Conservation (phyloP, 2,329 filamentous ascomycete species). For the Dactylellina sp. region DNA sequence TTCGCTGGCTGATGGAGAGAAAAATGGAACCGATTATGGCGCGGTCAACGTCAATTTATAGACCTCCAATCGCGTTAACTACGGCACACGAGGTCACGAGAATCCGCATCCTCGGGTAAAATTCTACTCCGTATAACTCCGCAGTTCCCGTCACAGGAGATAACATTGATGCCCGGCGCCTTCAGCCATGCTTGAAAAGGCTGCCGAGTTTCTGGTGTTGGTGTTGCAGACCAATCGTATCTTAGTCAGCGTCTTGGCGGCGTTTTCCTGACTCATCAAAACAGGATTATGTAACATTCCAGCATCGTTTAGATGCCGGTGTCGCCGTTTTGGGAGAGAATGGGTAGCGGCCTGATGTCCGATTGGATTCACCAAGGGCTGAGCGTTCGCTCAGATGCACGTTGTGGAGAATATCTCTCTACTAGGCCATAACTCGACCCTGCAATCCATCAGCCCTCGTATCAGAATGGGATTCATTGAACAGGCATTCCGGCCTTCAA, state of each 20-base stretch:
- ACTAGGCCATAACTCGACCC: too few species aligned
- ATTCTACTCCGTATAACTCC: constrained; percentile 33
- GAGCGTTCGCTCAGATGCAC: background rate
- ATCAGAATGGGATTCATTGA: too few species aligned
- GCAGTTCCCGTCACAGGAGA: background rate
- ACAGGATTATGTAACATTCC: constrained; percentile 39
- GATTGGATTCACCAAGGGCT: background rate
- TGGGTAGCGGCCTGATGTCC: background rate
- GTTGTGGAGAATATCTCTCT: background rate
- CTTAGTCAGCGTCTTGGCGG: constrained; percentile 51
- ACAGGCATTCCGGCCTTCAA: too few species aligned
- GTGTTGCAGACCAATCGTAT: constrained; percentile 31
- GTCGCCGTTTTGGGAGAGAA: background rate
- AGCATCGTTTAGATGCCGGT: background rate
- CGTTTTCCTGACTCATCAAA: constrained; percentile 40
- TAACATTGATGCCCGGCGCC: constrained; percentile 1
- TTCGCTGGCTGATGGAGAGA: constrained; percentile 5
- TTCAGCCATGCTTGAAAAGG: background rate
- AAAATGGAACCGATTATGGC: constrained; percentile 24
- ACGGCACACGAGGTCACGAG: constrained; percentile 40
- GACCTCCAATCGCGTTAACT: constrained; percentile 19
- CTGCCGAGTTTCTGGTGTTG: constrained; percentile 27
- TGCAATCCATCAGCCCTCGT: too few species aligned
- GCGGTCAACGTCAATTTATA: constrained; percentile 49
- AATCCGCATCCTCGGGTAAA: constrained; percentile 23